Evolutionary conservation across 148 eudicot genomes (phyloP).

Genomic region (Drosera capensis): DNA sequence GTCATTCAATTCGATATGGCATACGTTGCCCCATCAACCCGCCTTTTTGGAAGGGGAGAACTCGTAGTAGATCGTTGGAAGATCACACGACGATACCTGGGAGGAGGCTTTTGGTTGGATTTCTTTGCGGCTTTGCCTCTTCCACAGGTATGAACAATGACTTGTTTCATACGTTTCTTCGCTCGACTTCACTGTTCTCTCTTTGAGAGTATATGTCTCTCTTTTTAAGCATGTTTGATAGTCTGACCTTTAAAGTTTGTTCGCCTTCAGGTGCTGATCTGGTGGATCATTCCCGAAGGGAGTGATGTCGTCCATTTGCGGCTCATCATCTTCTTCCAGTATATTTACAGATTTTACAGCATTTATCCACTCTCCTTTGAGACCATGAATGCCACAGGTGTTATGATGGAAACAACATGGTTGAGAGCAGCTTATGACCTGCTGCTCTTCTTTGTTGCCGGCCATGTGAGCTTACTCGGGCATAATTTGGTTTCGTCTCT

Average conservation of each 20-base stretch:
- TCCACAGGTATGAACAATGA: constrained; percentile 13
- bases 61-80: constrained; percentile 16
- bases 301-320: constrained; percentile 16
- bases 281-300: constrained; percentile 31
- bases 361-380: constrained; percentile 23
- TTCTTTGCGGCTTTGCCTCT: constrained; percentile 30
- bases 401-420: constrained; percentile 33
- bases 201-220: not conserved
- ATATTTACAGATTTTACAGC: constrained; percentile 24
- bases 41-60: constrained; percentile 35
- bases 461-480: constrained; percentile 28
- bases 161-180: not conserved
- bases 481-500: not conserved
- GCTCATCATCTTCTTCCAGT: constrained; percentile 20
- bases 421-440: constrained; percentile 44
- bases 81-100: constrained; percentile 26
- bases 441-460: constrained; percentile 32
- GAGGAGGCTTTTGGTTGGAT: constrained; percentile 22
- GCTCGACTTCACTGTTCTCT: not conserved
- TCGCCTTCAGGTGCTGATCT: constrained; percentile 36
- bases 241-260: not conserved
- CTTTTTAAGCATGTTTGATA: not conserved
- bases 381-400: constrained; percentile 28
- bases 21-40: constrained; percentile 24
- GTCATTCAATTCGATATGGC: constrained; percentile 26